Conservation (phyloP, 805 yeast genomes). For the Kluyveromyces aestuarii region DNA sequence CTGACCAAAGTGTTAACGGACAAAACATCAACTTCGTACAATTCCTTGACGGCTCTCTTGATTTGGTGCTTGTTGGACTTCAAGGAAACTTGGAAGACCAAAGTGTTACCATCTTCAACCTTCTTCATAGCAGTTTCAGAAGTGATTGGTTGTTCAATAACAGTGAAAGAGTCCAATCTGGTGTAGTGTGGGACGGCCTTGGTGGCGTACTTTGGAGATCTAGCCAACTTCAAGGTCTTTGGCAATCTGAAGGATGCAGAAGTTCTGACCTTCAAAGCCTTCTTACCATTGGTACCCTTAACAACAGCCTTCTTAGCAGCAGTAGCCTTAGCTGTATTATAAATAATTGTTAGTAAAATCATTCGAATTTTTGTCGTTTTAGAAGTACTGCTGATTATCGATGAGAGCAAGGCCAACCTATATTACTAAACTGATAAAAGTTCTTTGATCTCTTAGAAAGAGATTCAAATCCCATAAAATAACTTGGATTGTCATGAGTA, state of each 20-base stretch:
- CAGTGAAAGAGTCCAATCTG: slow-evolving; percentile 93
- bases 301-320: slow-evolving; percentile 98
- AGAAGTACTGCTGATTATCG: neutral
- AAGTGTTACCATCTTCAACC: slow-evolving; percentile 98
- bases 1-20: slow-evolving; percentile 95
- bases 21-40: slow-evolving; percentile 91
- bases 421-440: no score
- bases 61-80: slow-evolving; percentile 98
- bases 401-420: neutral
- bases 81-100: slow-evolving; percentile 95
- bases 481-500: neutral
- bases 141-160: slow-evolving; percentile 90
- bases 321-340: slow-evolving; percentile 62
- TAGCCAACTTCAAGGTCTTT: slow-evolving; percentile 89
- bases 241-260: slow-evolving; percentile 93
- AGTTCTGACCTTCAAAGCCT: slow-evolving; percentile 89
- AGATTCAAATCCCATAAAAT: neutral
- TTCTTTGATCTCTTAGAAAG: no score
- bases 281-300: slow-evolving; percentile 91
- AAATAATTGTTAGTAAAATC: slow-evolving; percentile 18
- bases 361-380: neutral
- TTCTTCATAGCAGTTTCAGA: slow-evolving; percentile 98
- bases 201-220: slow-evolving; percentile 91
- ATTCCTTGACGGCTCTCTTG: slow-evolving; percentile 96
- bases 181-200: slow-evolving; percentile 96